These are phyloP conservation scores for Globisporangium paroecandrum DNA, from an alignment of 352 stramenopile genomes.

Conservation along the genomic window DNA sequence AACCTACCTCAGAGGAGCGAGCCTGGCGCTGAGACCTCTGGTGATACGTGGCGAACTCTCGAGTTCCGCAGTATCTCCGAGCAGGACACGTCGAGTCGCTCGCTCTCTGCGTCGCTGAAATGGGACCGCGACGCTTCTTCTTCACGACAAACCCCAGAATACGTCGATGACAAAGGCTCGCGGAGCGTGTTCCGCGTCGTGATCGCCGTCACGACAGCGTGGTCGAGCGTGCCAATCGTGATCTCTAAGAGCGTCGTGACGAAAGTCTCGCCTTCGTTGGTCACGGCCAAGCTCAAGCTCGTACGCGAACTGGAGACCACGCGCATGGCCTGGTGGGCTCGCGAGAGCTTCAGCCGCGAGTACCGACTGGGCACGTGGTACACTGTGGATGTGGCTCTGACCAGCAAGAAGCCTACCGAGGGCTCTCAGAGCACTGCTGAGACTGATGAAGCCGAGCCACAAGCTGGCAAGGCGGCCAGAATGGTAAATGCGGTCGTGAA, in stretches of 20 bases:
- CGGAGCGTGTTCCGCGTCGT: conserved; percentile 62
- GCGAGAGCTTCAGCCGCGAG: conserved; percentile 72
- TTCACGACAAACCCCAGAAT: conserved; percentile 15
- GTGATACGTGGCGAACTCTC: conserved; percentile 34
- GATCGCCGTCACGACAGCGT: conserved; percentile 43
- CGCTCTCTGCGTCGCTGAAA: conserved; percentile 42
- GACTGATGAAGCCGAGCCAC: conserved; percentile 7
- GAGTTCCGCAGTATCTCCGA: conserved; percentile 29
- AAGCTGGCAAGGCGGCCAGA: neutral
- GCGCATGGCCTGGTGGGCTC: conserved; percentile 69
- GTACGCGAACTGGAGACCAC: conserved; percentile 42
- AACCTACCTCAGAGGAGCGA: neutral
- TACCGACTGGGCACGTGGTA: conserved; percentile 81
- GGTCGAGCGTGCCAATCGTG: conserved; percentile 53
- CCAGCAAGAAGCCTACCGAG: neutral
- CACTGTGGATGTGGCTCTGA: conserved; percentile 35
- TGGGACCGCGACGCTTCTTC: conserved; percentile 39
- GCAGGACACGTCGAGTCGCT: conserved; percentile 44
- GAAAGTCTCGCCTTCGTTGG: conserved; percentile 46
- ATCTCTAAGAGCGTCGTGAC: conserved; percentile 66
- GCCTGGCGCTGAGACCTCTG: neutral
- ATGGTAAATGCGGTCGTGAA: conserved; percentile 20
- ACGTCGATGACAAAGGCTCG: conserved; percentile 34
- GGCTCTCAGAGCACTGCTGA: neutral
- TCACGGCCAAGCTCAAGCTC: conserved; percentile 48